phyloP scores from a whole-genome alignment of 768 basidiomycete species.

The Suillus spraguei region DNA sequence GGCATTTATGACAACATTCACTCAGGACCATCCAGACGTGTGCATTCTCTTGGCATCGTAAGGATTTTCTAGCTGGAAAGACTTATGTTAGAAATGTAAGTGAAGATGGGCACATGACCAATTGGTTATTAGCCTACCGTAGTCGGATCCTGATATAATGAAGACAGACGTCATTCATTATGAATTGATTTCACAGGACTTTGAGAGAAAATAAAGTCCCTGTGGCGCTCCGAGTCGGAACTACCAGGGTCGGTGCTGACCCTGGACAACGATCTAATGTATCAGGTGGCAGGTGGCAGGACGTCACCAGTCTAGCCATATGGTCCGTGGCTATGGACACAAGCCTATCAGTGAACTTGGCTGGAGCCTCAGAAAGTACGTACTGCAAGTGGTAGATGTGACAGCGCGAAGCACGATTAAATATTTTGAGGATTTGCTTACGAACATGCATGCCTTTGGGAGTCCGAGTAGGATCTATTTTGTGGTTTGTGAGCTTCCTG shows the following conservation, averaged over 20 bases:
- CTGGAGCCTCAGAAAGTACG: neutral
- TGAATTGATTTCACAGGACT: slow-evolving; percentile 30
- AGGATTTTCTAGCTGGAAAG: slow-evolving; percentile 24
- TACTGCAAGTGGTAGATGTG: neutral
- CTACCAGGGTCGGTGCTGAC: slow-evolving; percentile 34
- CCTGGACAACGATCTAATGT: slow-evolving; percentile 33
- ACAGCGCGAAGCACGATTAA: neutral
- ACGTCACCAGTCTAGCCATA: slow-evolving; percentile 8
- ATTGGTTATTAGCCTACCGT: slow-evolving; percentile 34
- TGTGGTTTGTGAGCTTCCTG: slow-evolving; percentile 7
- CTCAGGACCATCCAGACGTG: slow-evolving; percentile 49
- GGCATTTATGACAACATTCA: slow-evolving; percentile 45
- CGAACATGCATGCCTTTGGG: slow-evolving; percentile 10
- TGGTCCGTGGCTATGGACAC: slow-evolving; percentile 17
- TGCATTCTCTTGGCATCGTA: slow-evolving; percentile 42
- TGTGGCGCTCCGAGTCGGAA: slow-evolving; percentile 35
- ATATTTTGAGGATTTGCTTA: slow-evolving; percentile 13
- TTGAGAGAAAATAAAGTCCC: slow-evolving; percentile 51
- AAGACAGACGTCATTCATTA: neutral
- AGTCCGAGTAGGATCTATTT: slow-evolving; percentile 14
- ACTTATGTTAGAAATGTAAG: slow-evolving; percentile 9
- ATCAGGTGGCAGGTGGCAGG: slow-evolving; percentile 23
- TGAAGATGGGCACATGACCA: slow-evolving; percentile 23
- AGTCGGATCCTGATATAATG: neutral
- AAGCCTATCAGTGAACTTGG: slow-evolving; percentile 3